Base-by-base conservation (phyloP, 2,329 filamentous ascomycete species). In the Cytospora chrysosperma region DNA sequence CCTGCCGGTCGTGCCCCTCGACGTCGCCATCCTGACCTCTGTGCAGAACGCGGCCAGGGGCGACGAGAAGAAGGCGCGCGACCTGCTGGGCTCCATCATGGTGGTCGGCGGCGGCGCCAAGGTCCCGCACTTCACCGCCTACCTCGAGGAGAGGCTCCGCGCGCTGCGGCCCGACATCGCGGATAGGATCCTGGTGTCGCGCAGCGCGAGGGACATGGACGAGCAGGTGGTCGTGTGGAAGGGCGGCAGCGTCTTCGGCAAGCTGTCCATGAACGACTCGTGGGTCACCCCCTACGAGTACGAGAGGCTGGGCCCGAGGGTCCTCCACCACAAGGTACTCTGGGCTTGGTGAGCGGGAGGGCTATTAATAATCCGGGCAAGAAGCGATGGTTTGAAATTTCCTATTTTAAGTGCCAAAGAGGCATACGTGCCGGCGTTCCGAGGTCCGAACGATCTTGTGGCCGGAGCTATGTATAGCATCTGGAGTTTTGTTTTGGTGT, bases 141-240 rank as follows among this genome's bases (percentile, higher is more conserved):
- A 91, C 67, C 82, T 99, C 2, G 95, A 99, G 77, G 90, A 94
- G 72, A 85, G 87, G 70, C 82, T 98, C 57, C 88, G 92, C 70
- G 82, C 84, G 66, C 82, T 88, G 56, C 77, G 85, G 51, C 85
- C 85, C 4, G 86, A 88, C 68, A 75, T 89, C 52, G 76, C 76
- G 24, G 87, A 88, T 34, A 80, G 81, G 65, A 86, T 88, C 66
- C 76, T 88, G 27, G 86, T 88, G 59, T 87, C 85, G 66, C 80
- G 83, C 65, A 95, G 82, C 82, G 95, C 95, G 0, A 83, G 94
- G 70, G 95, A 99, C 70, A 89, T 99, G 79, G 95, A 99, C 76
- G 92, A 95, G 65, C 93, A 97, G 77, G 93, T 98, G n/a, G 90
- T 98, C 59, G 88, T 89, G 10, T 99, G 95, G 95, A 99, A 99